A percentile compares a stretch with the other conserved stretches of the same genome.
Evolutionary conservation across 1,284 basidiomycete species (phyloP).

Genomic region (Macrocybe sp.): DNA sequence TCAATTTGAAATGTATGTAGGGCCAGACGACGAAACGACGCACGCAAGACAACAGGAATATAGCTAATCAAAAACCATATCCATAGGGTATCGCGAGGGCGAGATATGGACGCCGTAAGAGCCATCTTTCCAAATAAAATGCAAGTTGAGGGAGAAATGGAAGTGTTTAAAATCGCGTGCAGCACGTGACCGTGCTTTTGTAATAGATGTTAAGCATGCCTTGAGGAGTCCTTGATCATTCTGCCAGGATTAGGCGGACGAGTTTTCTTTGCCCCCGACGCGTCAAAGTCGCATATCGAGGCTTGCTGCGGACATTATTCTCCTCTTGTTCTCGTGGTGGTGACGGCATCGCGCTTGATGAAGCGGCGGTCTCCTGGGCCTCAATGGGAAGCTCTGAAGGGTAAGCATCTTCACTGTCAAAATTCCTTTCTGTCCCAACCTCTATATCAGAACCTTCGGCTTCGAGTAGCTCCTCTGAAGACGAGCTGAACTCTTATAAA

Average conservation of each 20-base stretch:
- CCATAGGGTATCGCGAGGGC: slow-evolving; percentile 13
- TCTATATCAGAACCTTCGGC: slow-evolving; percentile 1
- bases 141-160: not conserved
- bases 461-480: slow-evolving; percentile 1
- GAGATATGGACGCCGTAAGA: slow-evolving; percentile 8
- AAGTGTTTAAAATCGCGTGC: not conserved
- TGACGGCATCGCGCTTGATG: not conserved
- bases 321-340: not conserved
- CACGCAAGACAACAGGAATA: slow-evolving; percentile 14
- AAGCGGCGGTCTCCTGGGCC: slow-evolving; percentile 7
- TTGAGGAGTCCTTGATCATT: slow-evolving; percentile 1
- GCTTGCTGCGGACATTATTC: not conserved
- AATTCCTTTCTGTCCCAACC: not conserved
- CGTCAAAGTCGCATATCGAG: not conserved
- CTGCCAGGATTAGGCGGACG: not conserved
- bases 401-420: not conserved
- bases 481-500: not conserved
- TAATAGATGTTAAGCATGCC: not conserved
- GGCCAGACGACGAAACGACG: not conserved
- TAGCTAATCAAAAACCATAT: slow-evolving; percentile 14
- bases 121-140: slow-evolving; percentile 5
- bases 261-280: not conserved
- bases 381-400: slow-evolving; percentile 11
- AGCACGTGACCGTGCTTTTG: not conserved
- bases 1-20: not conserved